Evolutionary conservation across 164 flowering plant species (phyloP), one percentile per base, ranked within the genome.

Genomic region (Tetracentron sinense): DNA sequence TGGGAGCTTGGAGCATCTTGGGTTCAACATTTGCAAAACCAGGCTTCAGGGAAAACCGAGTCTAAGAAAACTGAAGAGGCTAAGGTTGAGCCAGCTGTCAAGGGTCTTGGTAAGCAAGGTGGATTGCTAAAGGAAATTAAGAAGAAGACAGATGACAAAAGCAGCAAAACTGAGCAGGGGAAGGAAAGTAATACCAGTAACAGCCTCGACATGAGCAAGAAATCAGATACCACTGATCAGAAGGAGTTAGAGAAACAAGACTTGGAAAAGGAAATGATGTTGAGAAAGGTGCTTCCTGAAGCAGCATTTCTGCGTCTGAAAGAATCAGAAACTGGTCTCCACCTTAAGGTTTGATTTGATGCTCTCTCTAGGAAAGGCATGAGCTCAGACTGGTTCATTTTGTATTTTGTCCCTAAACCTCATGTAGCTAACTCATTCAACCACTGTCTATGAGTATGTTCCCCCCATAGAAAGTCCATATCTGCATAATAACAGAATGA

Each of bases 1-100:
- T 92, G 96, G 98, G 98, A 92, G 81, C 81, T 92, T 28, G 98
- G 98, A 60, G 98, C 98, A 61, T 89, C 96, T 65, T 92, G 98
- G 98, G 89, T 92, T 69, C 96, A 92, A 73, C 96, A 92, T 72
- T 79, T 92, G 64, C 98, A 92, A 78, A 89, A 85, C 72, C 89
- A 79, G 66, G 87, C 83, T 72, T 78, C 97, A 42, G 95, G 81
- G 26, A 89, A 89, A 72, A 72, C 70, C 7, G 98, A 92, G 42
- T 38, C 85, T 26, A 83, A 85, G 71, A 88, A 86, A 76, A 47
- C 74, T 58, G 88, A 88, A 67, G 95, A 89, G 67, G 61, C 77
- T 35, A 92, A 86, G 80, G 75, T 76, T 67, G 96, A 92, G 77
- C 90, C 85, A 46, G 73, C 82, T 51, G 93, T 92, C 14, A 92